A percentile compares a stretch with the other conserved stretches of the same genome.
phyloP scores from a whole-genome alignment of 2,329 filamentous ascomycete species.

The Fusarium metavorans region DNA sequence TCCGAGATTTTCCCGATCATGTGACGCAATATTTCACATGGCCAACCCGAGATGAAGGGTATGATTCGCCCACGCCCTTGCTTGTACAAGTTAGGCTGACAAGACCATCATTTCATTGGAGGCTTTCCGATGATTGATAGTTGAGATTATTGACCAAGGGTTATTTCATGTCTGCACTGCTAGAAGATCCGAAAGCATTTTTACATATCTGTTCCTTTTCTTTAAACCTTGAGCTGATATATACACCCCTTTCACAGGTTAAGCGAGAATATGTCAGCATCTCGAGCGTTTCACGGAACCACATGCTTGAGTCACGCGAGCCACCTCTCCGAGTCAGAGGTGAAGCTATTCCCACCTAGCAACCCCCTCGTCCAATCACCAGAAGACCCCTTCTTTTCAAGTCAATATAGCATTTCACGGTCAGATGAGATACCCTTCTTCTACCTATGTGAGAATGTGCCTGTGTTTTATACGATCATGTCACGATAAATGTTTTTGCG shows the following conservation, averaged over 20 bases:
- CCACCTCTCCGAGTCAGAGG: neutral
- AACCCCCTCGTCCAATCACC: neutral
- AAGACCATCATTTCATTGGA: neutral
- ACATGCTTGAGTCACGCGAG: slow-evolving; percentile 5
- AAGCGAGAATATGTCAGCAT: neutral
- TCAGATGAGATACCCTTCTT: neutral
- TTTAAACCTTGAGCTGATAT: neutral
- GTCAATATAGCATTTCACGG: neutral
- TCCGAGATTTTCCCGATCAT: slow-evolving; percentile 48
- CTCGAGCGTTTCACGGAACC: neutral
- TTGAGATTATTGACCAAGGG: neutral
- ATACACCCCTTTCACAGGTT: neutral
- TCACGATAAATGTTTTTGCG: neutral
- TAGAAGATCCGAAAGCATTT: neutral
- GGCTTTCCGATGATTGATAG: neutral
- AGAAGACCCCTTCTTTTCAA: neutral
- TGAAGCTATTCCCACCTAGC: slow-evolving; percentile 23
- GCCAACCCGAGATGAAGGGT: slow-evolving; percentile 7
- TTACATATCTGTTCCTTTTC: neutral
- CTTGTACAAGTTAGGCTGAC: neutral
- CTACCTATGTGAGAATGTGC: neutral
- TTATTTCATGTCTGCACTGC: neutral
- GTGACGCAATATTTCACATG: slow-evolving; percentile 47
- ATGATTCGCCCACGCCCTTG: slow-evolving; percentile 5
- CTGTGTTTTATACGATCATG: neutral